Base-by-base conservation (phyloP, 1,284 basidiomycete genomes). In the Ceratobasidium sp. region DNA sequence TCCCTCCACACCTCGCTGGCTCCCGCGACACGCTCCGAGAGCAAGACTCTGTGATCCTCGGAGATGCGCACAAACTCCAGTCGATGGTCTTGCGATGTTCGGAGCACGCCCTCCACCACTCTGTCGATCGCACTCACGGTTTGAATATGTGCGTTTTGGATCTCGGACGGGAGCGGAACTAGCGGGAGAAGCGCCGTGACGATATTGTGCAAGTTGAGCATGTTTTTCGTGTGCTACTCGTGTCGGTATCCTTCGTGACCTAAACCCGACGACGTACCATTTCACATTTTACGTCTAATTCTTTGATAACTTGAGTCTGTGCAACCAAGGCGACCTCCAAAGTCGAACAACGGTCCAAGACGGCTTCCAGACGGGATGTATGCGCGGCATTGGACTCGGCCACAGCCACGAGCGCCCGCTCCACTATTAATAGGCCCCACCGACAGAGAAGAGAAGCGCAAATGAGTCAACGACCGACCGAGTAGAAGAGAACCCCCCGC, bases 361-460 rank as follows among this genome's bases (percentile, higher is more conserved):
- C 27, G 15, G 32, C 49, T 13, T 65, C 62, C 3, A 65, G 38
- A 13, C 34, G n/a, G 34, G 62, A 65, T 65, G 62, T 65, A 65
- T 65, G 62, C 62, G 62, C 50, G 6, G 40, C 32, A 40, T 49
- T 64, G 20, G 58, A 34, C n/a, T 52, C 45, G 3, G 22, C n/a
- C 4, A 64, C 2, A 17, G 29, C 22, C 34, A 34, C 15, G 10
- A 65, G 6, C 25, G 25, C 62, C 29, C 45, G 49, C 17, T 65
- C 38, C 12, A 65, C 62, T 65, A 20, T 17, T 40, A 32, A 43
- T 2, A 5, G 29, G 31, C 17, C n/a, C 38, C 40, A 57, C 42
- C 42, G 43, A 57, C 43, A 57, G 27, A 25, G 8, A 2, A 35
- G 38, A 4, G 1, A 29, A 15, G 25, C 38, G 22, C 27, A 13